Conservation (phyloP, 129 eudicot genomes). For the Tagetes patula region DNA sequence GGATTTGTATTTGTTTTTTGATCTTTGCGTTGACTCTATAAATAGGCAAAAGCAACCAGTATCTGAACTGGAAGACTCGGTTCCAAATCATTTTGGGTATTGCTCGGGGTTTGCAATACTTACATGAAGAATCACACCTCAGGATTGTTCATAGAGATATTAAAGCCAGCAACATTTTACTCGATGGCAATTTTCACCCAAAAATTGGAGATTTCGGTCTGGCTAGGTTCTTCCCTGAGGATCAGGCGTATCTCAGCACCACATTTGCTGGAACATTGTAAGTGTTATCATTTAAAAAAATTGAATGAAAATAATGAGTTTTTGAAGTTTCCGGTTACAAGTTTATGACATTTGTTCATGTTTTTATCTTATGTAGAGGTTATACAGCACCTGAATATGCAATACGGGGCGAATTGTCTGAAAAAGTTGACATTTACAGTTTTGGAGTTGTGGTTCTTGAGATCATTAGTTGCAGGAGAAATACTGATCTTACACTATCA, state of each 20-base stretch:
- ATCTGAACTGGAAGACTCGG: constrained; percentile 57
- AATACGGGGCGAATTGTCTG: constrained; percentile 69
- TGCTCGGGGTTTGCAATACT: constrained; percentile 69
- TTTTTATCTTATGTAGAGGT: constrained; percentile 47
- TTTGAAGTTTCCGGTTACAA: neutral
- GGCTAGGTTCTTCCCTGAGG: constrained; percentile 80
- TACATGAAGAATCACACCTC: constrained; percentile 74
- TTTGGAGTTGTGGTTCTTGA: constrained; percentile 78
- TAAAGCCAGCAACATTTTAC: constrained; percentile 73
- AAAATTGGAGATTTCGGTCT: constrained; percentile 78
- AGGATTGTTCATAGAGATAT: constrained; percentile 77
- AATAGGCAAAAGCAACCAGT: constrained; percentile 53
- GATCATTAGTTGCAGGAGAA: constrained; percentile 60
- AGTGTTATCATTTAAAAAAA: constrained; percentile 21
- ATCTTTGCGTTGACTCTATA: neutral
- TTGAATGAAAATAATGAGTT: neutral
- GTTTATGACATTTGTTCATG: neutral
- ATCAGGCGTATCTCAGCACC: constrained; percentile 73
- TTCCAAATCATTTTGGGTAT: constrained; percentile 65
- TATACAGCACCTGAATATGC: constrained; percentile 88
- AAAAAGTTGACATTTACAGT: constrained; percentile 75
- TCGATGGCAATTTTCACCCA: constrained; percentile 68
- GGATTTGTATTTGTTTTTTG: constrained; percentile 7
- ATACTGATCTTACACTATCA: constrained; percentile 62
- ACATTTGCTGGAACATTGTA: constrained; percentile 76